phyloP scores from a whole-genome alignment of 108 stramenopile genomes.

The Pseudonitzschia multiseries region DNA sequence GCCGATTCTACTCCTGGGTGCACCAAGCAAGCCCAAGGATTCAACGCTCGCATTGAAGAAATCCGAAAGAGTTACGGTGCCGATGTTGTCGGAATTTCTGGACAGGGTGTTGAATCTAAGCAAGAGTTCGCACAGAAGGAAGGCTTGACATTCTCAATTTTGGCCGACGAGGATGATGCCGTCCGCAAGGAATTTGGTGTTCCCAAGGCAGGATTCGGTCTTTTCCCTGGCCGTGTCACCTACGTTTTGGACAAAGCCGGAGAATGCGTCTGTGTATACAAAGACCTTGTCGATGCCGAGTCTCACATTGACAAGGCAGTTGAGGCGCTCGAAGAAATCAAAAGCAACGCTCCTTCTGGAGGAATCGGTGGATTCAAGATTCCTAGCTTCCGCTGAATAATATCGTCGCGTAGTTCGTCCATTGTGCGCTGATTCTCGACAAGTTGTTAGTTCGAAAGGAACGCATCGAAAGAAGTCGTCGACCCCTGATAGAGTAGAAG shows the following conservation, averaged over 20 bases:
- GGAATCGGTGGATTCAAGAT: neutral
- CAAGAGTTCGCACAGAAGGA: constrained; percentile 74
- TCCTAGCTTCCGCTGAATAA: neutral
- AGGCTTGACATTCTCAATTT: constrained; percentile 71
- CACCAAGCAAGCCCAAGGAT: constrained; percentile 71
- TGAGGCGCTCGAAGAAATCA: constrained; percentile 57
- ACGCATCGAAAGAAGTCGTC: too few relatives aligned
- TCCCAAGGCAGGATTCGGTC: constrained; percentile 69
- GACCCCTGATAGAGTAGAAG: neutral
- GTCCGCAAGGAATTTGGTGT: constrained; percentile 69
- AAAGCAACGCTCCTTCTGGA: constrained; percentile 4
- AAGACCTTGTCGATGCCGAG: constrained; percentile 73
- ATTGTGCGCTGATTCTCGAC: neutral
- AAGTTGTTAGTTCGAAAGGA: too few relatives aligned
- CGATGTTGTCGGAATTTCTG: constrained; percentile 78
- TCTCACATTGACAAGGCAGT: constrained; percentile 68
- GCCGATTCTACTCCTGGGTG: constrained; percentile 80
- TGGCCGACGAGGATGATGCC: constrained; percentile 73
- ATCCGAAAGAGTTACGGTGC: constrained; percentile 78
- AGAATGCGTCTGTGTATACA: constrained; percentile 59
- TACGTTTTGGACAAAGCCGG: constrained; percentile 78
- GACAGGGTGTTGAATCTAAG: constrained; percentile 77
- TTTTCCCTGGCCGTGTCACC: constrained; percentile 78
- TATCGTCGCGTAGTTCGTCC: neutral
- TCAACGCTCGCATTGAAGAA: constrained; percentile 60